Evolutionary conservation across 2,329 filamentous ascomycete species (phyloP), one percentile per base, ranked within the genome.

Genomic region (Diaporthe velutina): DNA sequence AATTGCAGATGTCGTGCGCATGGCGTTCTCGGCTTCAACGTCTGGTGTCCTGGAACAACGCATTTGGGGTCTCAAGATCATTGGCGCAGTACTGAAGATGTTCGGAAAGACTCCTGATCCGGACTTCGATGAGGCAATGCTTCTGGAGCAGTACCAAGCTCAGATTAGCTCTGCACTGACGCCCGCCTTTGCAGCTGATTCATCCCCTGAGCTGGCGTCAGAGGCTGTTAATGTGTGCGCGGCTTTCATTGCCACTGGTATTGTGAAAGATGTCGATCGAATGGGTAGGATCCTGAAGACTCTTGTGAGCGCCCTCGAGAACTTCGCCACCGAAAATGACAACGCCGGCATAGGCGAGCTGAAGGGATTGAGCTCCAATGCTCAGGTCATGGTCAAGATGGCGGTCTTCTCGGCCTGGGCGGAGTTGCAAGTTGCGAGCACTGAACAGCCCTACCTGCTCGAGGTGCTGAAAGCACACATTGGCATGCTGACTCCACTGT

Each of bases 211-310:
- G 83, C 88, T 99, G 22, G 97, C 97, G 10, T 96, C 97, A 0
- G 96, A 98, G 81, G 97, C 97, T 22, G 95, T 99, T 77, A 98
- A 98, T 80, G 97, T 99, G 9, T 99, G 97, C 80, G 97, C 96
- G n/a, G 95, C 94, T 1, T 99, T 99, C 84, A 97, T 99, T 80
- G 94, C 96, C 0, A 98, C 96, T 0, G 97, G 97, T 19, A 98
- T 99, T 73, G 97, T 99, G 12, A 98, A 95, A 0, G 97, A 98
- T 83, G 92, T 98, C 12, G 97, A 99, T 78, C 92, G 97, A n/a
- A 99, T 99, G 97, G 97, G 97, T 30, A 93, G 97, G 73, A 99
- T 99, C 71, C 89, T 99, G 73, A 98, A 98, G 85, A 93, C 98
- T 1, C 89, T 99, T 2, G 94, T 98, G 8, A 93, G 93, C 57